A percentile compares a stretch with the other conserved stretches of the same genome.
phyloP scores from a whole-genome alignment of 441 rosid genomes.

The Macaranga tanarius region DNA sequence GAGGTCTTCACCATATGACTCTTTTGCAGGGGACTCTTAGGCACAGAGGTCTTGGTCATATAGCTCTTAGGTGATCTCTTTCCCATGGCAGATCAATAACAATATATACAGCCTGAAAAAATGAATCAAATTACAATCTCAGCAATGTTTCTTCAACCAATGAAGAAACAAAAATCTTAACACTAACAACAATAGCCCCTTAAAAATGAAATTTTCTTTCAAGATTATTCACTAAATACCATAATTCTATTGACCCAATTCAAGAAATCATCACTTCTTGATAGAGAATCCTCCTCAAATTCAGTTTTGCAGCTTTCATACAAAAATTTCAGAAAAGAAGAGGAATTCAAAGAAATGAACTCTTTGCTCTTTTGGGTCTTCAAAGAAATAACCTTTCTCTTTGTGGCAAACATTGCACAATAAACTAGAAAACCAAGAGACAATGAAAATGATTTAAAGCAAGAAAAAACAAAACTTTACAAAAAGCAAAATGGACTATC shows the following conservation, averaged over 20 bases:
- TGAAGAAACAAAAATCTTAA: background rate
- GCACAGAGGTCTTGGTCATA: conserved; percentile 44
- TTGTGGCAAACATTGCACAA: conserved; percentile 15
- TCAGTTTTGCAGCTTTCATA: background rate
- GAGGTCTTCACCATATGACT: conserved; percentile 40
- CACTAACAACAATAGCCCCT: too few relatives aligned
- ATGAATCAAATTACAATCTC: conserved; percentile 16
- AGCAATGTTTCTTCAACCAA: background rate
- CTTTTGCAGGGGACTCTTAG: conserved; percentile 45
- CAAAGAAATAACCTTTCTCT: conserved; percentile 10
- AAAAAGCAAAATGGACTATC: conserved; percentile 3
- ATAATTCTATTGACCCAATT: too few relatives aligned
- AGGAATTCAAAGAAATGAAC: conserved; percentile 10
- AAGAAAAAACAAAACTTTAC: conserved; percentile 8
- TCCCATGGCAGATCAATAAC: conserved; percentile 25
- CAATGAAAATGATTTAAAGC: conserved; percentile 13
- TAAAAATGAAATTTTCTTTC: too few relatives aligned
- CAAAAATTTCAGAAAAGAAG: conserved; percentile 4
- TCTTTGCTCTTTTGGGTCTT: conserved; percentile 15
- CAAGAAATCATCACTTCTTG: too few relatives aligned
- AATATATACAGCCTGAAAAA: background rate
- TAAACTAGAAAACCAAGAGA: conserved; percentile 16
- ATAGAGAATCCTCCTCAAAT: background rate
- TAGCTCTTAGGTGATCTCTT: conserved; percentile 29
- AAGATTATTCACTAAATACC: background rate